Evolutionary conservation across 495 filamentous ascomycete genomes (phyloP), one percentile per base, ranked within the genome.

Genomic region (Cryomyces minteri): DNA sequence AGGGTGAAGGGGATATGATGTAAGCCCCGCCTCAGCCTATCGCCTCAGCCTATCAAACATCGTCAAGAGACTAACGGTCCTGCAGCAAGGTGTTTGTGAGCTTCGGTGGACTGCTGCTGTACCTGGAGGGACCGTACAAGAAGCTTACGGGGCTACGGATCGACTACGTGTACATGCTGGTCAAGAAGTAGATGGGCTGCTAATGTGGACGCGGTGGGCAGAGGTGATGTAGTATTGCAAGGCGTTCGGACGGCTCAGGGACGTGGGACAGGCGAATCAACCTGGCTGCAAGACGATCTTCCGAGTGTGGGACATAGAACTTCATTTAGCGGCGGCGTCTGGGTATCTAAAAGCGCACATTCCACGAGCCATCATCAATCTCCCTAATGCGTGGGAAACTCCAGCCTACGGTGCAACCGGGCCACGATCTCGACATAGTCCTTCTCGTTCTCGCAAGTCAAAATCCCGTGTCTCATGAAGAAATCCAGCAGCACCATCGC

Each of bases 101-200:
- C 4, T 99, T 95, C 53, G 90, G 90, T 32, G 90, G 90, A 1
- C 60, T 99, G 48, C 60, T 99, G 51, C 78, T 96, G 54, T 79
- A 77, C 58, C 72, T 99, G 28, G 82, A 93, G 57, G 90, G 92
- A 1, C 88, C 90, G 3, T 94, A 90, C 58, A 94, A 92, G 72
- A 93, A 88, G 67, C 75, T 96, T 29, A 86, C 79, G n/a, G 76
- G 83, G 4, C 61, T 95, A 58, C 70, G 82, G 47, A 87, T 94
- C 50, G 90, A 96, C 61, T 78, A 96, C 58, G 75, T 93, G 40
- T 99, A 96, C 62, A 70, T 99, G 48, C 71, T 96, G 33, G 67
- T 87, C 45, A 95, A 94, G 78, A 88, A 86, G 76, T 93, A 71
- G 61, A 12, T 8, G 28, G 28, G 40, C 34, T 14, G 9, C 3